phyloP scores from a whole-genome alignment of 202 grass and related monocot species.

The Brachypodium distachyon region DNA sequence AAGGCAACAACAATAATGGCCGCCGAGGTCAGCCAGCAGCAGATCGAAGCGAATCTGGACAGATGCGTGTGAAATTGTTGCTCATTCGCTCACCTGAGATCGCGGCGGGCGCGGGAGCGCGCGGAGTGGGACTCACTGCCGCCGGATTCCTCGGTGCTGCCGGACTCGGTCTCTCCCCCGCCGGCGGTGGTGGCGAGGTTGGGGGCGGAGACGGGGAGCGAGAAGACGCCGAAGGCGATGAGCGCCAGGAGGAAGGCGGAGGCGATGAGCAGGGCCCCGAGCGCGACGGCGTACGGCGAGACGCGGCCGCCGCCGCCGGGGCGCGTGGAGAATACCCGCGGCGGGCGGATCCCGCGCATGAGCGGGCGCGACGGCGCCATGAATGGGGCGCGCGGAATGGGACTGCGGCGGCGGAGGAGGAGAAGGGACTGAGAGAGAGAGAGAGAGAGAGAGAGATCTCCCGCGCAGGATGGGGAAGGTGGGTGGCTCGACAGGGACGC shows the following conservation, averaged over 20 bases:
- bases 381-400: not conserved
- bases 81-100: slow-evolving; percentile 29
- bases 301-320: slow-evolving; percentile 14
- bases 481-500: no score
- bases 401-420: not conserved
- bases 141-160: not conserved
- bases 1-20: not conserved
- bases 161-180: not conserved
- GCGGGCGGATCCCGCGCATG: slow-evolving; percentile 58
- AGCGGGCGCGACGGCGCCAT: slow-evolving; percentile 62
- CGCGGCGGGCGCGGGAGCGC: not conserved
- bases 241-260: slow-evolving; percentile 59
- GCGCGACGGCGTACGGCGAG: slow-evolving; percentile 49
- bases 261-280: slow-evolving; percentile 45
- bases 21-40: not conserved
- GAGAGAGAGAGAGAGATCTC: slow-evolving; percentile 2
- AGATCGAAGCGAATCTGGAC: slow-evolving; percentile 15
- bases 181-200: not conserved
- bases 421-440: no score
- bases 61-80: not conserved
- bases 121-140: not conserved
- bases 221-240: slow-evolving; percentile 63
- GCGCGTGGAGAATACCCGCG: slow-evolving; percentile 48
- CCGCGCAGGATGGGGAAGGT: not conserved
- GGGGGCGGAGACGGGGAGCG: slow-evolving; percentile 52